Evolutionary conservation across 1,139 yeast species (phyloP).

Genomic region (Zygoascus meyerae): DNA sequence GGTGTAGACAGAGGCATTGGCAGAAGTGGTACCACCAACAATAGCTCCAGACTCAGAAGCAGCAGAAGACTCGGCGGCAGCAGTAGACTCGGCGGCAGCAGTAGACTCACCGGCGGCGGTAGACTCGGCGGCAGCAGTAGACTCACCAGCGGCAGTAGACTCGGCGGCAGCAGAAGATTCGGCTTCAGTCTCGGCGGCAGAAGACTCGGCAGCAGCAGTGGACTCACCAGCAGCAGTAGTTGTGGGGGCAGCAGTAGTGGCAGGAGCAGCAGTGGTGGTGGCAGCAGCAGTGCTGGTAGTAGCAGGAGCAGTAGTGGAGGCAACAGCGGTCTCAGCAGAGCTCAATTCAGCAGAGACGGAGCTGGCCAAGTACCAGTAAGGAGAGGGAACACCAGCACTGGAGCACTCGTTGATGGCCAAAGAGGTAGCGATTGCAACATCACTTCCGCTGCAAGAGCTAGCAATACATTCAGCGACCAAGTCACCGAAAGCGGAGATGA

Average conservation of each 20-base stretch:
- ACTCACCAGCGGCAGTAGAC: conserved; percentile 12
- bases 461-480: conserved; percentile 45
- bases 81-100: conserved; percentile 11
- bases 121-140: conserved; percentile 10
- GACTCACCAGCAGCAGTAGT: conserved; percentile 10
- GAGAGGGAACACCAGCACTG: conserved; percentile 41
- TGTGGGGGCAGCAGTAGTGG: conserved; percentile 3
- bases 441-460: conserved; percentile 37
- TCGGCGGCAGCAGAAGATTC: conserved; percentile 10
- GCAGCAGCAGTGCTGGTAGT: conserved; percentile 13
- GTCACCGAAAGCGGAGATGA: conserved; percentile 46
- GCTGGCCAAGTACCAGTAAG: conserved; percentile 42
- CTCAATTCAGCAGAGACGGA: conserved; percentile 36
- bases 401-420: conserved; percentile 42
- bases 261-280: background rate
- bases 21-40: background rate
- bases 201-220: conserved; percentile 11
- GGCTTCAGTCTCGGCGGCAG: conserved; percentile 13
- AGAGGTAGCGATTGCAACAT: conserved; percentile 38
- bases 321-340: conserved; percentile 31
- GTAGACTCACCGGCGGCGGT: conserved; percentile 11
- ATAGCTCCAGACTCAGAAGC: background rate
- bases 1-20: background rate
- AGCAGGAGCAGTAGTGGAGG: conserved; percentile 11
- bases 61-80: conserved; percentile 11